These are phyloP conservation scores for Cercospora sp. DNA, from an alignment of 2,329 filamentous ascomycete species.

Conservation along the genomic window DNA sequence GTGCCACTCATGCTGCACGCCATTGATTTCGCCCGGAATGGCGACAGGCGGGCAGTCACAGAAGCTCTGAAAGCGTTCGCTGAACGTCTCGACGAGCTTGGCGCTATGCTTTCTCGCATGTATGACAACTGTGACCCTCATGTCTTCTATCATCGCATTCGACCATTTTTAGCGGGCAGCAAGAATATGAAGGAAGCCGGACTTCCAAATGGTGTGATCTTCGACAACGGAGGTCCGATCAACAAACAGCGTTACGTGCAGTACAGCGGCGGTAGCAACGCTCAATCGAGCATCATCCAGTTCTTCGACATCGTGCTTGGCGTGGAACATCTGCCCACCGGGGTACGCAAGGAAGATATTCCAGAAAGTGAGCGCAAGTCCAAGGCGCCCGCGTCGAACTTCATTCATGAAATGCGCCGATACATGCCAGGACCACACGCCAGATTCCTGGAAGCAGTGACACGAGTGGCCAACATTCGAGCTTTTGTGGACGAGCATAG, in stretches of 20 bases:
- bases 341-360: conserved; percentile 57
- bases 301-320: conserved; percentile 94
- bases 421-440: conserved; percentile 97
- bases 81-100: conserved; percentile 83
- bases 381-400: conserved; percentile 61
- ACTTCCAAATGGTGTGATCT: conserved; percentile 81
- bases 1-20: conserved; percentile 87
- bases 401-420: conserved; percentile 92
- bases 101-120: conserved; percentile 77
- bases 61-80: conserved; percentile 78
- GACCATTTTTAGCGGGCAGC: conserved; percentile 92
- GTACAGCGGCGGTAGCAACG: conserved; percentile 92
- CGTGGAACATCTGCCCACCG: conserved; percentile 86
- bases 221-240: conserved; percentile 67
- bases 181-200: conserved; percentile 98
- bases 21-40: conserved; percentile 72
- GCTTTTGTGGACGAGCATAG: conserved; percentile 69
- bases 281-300: conserved; percentile 93
- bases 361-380: conserved; percentile 49
- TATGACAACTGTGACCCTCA: conserved; percentile 93
- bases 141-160: conserved; percentile 92
- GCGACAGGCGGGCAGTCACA: conserved; percentile 71
- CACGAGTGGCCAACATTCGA: conserved; percentile 80
- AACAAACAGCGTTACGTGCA: conserved; percentile 66
- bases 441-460: conserved; percentile 80